phyloP scores from a whole-genome alignment of 495 filamentous ascomycete species.

The Platismatia glauca region DNA sequence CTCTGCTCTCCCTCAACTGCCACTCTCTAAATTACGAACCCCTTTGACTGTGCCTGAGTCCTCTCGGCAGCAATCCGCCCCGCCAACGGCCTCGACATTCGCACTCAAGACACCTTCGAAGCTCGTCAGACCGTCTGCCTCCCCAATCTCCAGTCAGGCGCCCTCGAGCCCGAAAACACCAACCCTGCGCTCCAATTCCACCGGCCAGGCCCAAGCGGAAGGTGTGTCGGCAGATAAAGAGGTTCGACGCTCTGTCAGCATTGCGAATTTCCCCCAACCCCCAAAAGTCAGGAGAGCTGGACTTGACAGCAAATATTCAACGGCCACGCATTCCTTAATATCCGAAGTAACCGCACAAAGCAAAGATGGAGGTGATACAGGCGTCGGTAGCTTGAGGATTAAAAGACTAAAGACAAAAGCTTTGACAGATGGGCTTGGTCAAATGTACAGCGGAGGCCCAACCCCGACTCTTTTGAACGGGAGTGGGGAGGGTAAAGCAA shows the following conservation, averaged over 20 bases:
- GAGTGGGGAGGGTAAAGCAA: constrained; percentile 63
- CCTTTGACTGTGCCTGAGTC: constrained; percentile 41
- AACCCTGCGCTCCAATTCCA: constrained; percentile 36
- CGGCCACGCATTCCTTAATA: constrained; percentile 7
- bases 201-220: constrained; percentile 31
- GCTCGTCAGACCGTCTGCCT: constrained; percentile 41
- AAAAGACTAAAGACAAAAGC: constrained; percentile 22
- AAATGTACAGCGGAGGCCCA: constrained; percentile 42
- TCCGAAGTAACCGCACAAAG: constrained; percentile 40
- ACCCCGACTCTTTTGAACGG: constrained; percentile 71
- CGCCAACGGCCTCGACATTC: constrained; percentile 42
- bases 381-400: constrained; percentile 34
- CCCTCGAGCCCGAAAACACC: constrained; percentile 35
- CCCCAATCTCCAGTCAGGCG: constrained; percentile 43
- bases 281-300: constrained; percentile 46
- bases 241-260: constrained; percentile 79
- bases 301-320: constrained; percentile 23
- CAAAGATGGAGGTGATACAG: constrained; percentile 51
- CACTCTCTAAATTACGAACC: constrained; percentile 61
- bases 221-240: constrained; percentile 51
- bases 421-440: constrained; percentile 30
- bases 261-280: constrained; percentile 86
- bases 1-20: constrained; percentile 58
- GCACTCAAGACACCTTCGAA: constrained; percentile 56
- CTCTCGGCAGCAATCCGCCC: constrained; percentile 34